Evolutionary conservation across 257 asterid species (phyloP).

Genomic region (Penstemon barbatus): DNA sequence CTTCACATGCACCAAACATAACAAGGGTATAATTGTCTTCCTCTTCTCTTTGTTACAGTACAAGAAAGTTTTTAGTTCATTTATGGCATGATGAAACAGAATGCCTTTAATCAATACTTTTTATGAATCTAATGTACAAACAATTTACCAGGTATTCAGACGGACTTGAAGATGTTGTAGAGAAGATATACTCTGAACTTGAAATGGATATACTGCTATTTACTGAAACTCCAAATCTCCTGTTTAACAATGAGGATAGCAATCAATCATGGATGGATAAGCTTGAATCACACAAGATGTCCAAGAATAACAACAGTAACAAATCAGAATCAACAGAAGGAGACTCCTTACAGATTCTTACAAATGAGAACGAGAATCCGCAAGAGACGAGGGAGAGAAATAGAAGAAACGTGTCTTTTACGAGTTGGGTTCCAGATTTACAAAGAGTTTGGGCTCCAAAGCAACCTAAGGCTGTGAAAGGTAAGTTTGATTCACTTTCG

Average conservation of each 20-base stretch:
- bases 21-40: background rate
- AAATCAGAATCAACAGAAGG: conserved; percentile 56
- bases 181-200: conserved; percentile 57
- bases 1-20: no score
- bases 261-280: conserved; percentile 76
- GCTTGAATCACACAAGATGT: conserved; percentile 49
- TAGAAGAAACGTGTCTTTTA: conserved; percentile 48
- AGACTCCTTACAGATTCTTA: conserved; percentile 41
- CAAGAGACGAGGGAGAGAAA: conserved; percentile 66
- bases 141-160: conserved; percentile 54
- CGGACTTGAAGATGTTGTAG: conserved; percentile 58
- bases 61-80: background rate
- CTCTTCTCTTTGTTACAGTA: background rate
- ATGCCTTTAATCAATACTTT: background rate
- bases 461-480: conserved; percentile 50
- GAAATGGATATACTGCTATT: conserved; percentile 90
- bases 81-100: background rate
- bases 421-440: conserved; percentile 63
- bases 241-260: conserved; percentile 89
- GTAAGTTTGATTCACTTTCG: conserved; percentile 44
- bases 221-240: conserved; percentile 60
- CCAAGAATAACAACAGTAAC: conserved; percentile 43
- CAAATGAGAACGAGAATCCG: conserved; percentile 33
- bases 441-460: conserved; percentile 95
- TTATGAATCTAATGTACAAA: conserved; percentile 10